Evolutionary conservation across 352 stramenopile species (phyloP).

Genomic region (Blastocystis sp.): DNA sequence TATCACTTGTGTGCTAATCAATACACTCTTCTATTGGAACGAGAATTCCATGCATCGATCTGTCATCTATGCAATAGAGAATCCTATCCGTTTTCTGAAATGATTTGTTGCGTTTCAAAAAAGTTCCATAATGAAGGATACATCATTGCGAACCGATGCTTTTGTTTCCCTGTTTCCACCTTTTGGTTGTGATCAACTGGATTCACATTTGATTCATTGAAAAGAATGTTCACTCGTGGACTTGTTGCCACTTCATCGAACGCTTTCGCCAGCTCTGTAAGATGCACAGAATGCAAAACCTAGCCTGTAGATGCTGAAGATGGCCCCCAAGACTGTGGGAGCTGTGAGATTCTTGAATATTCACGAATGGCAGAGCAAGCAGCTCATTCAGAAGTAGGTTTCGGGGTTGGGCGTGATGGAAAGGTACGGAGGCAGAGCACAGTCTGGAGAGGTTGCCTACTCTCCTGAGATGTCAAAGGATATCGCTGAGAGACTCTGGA

Average conservation of each 20-base stretch:
- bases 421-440: constrained; percentile 69
- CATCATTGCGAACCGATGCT: too few relatives aligned
- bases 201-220: constrained; percentile 35
- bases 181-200: background rate
- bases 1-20: too few relatives aligned
- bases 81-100: too few relatives aligned
- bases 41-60: too few relatives aligned
- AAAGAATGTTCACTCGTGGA: constrained; percentile 46
- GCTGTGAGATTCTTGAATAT: constrained; percentile 74
- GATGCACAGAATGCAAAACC: background rate
- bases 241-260: constrained; percentile 38
- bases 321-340: constrained; percentile 51
- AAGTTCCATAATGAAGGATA: too few relatives aligned
- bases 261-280: constrained; percentile 44
- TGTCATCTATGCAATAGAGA: too few relatives aligned
- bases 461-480: constrained; percentile 67
- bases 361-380: constrained; percentile 82
- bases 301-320: constrained; percentile 40
- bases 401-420: constrained; percentile 66
- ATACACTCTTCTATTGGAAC: too few relatives aligned
- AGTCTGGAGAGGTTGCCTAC: constrained; percentile 58
- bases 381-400: constrained; percentile 81
- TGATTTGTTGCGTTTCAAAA: too few relatives aligned
- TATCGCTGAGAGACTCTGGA: constrained; percentile 73
- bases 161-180: constrained; percentile 46